Evolutionary conservation across 1,139 yeast species (phyloP).

Genomic region (Saccharomyces hybrid): DNA sequence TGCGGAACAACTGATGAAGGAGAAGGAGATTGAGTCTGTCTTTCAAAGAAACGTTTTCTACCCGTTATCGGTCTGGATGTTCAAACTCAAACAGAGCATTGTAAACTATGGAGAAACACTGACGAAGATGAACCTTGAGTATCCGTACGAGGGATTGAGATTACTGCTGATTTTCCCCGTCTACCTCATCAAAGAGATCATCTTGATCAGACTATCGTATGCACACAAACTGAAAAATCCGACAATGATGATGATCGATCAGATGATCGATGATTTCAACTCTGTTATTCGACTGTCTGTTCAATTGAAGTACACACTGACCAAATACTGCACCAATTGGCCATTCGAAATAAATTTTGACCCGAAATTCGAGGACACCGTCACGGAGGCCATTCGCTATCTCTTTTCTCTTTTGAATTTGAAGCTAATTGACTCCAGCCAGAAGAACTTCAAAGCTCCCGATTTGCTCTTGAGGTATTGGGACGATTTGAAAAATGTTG

Average conservation of each 20-base stretch:
- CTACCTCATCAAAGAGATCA: slow-evolving; percentile 68
- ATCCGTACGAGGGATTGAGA: slow-evolving; percentile 54
- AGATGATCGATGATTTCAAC: slow-evolving; percentile 76
- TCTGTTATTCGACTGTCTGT: slow-evolving; percentile 66
- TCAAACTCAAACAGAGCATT: slow-evolving; percentile 66
- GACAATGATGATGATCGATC: slow-evolving; percentile 90
- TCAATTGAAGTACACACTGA: slow-evolving; percentile 60
- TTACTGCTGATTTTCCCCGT: slow-evolving; percentile 71
- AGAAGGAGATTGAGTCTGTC: slow-evolving; percentile 70
- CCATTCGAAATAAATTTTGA: slow-evolving; percentile 59
- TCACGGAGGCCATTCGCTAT: slow-evolving; percentile 64
- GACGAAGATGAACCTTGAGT: slow-evolving; percentile 65
- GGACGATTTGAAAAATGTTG: slow-evolving; percentile 62
- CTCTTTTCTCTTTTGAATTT: slow-evolving; percentile 60
- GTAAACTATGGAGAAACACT: slow-evolving; percentile 55
- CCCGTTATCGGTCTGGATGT: slow-evolving; percentile 41
- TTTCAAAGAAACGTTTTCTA: slow-evolving; percentile 39
- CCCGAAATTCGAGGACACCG: slow-evolving; percentile 57
- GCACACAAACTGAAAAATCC: slow-evolving; percentile 75
- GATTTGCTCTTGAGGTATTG: slow-evolving; percentile 77
- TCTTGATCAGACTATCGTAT: slow-evolving; percentile 61
- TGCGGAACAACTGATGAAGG: slow-evolving; percentile 77
- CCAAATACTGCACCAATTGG: slow-evolving; percentile 73
- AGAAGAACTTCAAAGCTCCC: slow-evolving; percentile 77
- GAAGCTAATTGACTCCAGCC: slow-evolving; percentile 69